These are phyloP conservation scores for Lasiosphaeria hispida DNA, from an alignment of 495 filamentous ascomycete species.

Conservation along the genomic window DNA sequence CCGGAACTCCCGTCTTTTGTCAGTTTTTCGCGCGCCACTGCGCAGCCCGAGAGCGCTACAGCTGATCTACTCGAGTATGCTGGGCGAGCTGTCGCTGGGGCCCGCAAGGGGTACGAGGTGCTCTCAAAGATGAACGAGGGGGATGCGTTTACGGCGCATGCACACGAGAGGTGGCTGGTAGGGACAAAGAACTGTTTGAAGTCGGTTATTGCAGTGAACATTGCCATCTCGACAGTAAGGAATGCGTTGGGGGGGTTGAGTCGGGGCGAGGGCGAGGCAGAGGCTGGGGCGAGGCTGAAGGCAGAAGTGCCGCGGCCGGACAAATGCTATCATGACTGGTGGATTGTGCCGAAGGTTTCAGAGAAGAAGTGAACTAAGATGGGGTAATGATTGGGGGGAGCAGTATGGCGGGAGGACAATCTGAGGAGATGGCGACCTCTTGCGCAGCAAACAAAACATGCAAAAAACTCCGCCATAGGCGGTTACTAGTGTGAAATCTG, in stretches of 20 bases:
- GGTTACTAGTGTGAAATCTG: too few species aligned
- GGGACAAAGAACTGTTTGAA: slow-evolving; percentile 58
- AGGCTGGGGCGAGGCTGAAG: slow-evolving; percentile 43
- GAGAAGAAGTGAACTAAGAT: slow-evolving; percentile 9
- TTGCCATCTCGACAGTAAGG: slow-evolving; percentile 58
- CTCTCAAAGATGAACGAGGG: slow-evolving; percentile 47
- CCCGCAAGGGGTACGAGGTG: slow-evolving; percentile 64
- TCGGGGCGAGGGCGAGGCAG: slow-evolving; percentile 19
- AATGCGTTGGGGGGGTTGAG: slow-evolving; percentile 35
- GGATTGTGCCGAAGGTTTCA: slow-evolving; percentile 67
- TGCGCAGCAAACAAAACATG: too few species aligned
- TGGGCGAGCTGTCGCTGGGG: slow-evolving; percentile 55
- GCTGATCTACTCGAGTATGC: slow-evolving; percentile 58
- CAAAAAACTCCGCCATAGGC: too few species aligned
- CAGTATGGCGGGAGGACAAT: not conserved
- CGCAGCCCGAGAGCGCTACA: slow-evolving; percentile 37
- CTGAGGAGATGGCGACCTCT: too few species aligned
- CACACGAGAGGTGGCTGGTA: slow-evolving; percentile 58
- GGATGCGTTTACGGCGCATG: slow-evolving; percentile 46
- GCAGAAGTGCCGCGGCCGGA: slow-evolving; percentile 56
- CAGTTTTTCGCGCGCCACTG: slow-evolving; percentile 48
- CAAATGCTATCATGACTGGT: slow-evolving; percentile 69
- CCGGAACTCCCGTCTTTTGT: slow-evolving; percentile 69
- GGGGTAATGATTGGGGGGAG: not conserved
- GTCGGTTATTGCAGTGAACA: slow-evolving; percentile 64